Base-by-base conservation (phyloP, 192 early-diverging fungal genomes). In the Umbelopsis ramanniana region DNA sequence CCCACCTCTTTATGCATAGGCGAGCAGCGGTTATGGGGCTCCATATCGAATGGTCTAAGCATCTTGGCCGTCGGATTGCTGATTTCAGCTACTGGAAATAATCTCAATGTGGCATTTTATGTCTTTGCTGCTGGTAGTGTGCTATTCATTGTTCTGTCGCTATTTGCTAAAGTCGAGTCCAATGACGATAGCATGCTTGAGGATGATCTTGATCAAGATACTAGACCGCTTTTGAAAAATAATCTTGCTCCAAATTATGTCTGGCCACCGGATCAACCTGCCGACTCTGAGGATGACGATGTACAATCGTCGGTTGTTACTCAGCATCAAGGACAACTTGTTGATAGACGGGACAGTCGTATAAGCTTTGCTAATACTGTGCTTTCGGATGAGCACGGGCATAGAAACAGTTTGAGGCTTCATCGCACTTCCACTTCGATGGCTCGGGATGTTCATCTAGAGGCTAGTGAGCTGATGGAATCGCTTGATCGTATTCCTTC, bases 21-120 rank as follows among this genome's bases (percentile, higher is more conserved):
- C 38, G 69, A 72, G 46, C 77, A 79, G 21, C 69, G 77, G 22
- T 35, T 79, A 24, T 79, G 77, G 77, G 77, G 77, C 2, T 74
- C 73, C 6, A 68, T 79, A 9, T 79, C 77, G 6, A 79, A 79
- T 47, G 77, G 73, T 7, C n/a, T 68, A 3, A 68, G 60, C 17
- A 71, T 80, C 19, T 47, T 75, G 7, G 12, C 68, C 6, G 71
- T 78, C 6, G 71, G 71, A 19, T 46, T 73, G 0, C 26, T 78
- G 14, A 73, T 79, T 23, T 52, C 68, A n/a, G n/a, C 37, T 12
- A 46, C 47, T 15, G 63, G 69, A 40, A 48, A 63, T 1, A 52
- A 53, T 6, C 69, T 82, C 19, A 57, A 67, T 35, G 55, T 52
- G 19, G 67, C 73, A 6, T 82, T 82, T 70, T 77, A 72, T 26